Conservation (phyloP, 352 stramenopile genomes). For the Phytophthora sansomeana region DNA sequence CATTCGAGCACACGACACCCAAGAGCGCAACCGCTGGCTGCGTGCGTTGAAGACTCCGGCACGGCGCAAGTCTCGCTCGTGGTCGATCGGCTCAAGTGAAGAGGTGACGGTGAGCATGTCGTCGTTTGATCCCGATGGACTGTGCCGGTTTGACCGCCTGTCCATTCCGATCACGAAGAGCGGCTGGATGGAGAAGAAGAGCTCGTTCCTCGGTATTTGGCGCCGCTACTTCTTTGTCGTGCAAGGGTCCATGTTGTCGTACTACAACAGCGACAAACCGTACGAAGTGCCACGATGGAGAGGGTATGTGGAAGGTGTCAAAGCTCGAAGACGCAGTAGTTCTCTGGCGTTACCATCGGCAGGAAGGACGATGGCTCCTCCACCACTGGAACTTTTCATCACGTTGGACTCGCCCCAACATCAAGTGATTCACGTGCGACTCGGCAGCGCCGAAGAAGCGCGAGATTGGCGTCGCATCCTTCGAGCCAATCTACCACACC, state of each 20-base stretch:
- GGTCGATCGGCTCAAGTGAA: conserved; percentile 58
- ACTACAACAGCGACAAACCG: conserved; percentile 79
- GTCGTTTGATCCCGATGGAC: conserved; percentile 62
- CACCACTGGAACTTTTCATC: conserved; percentile 41
- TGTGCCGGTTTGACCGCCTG: conserved; percentile 64
- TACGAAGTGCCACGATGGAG: conserved; percentile 72
- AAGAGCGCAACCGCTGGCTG: conserved; percentile 77
- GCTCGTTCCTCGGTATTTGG: conserved; percentile 65
- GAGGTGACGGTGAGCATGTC: conserved; percentile 64
- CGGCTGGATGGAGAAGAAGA: conserved; percentile 76
- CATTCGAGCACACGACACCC: conserved; percentile 66
- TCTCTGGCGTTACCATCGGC: conserved; percentile 18
- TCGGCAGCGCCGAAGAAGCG: conserved; percentile 38
- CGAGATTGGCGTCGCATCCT: conserved; percentile 48
- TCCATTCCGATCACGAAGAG: conserved; percentile 67
- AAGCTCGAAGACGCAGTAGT: conserved; percentile 33
- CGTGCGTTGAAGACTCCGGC: conserved; percentile 68
- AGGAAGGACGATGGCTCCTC: conserved; percentile 20
- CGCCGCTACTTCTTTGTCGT: conserved; percentile 81
- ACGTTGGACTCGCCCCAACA: conserved; percentile 39
- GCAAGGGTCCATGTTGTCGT: conserved; percentile 75
- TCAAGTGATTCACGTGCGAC: conserved; percentile 37
- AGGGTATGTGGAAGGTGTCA: conserved; percentile 66
- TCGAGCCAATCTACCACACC: conserved; percentile 24
- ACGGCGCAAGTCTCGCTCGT: conserved; percentile 66